These are phyloP conservation scores for Penicillium oxalicum DNA, from an alignment of 2,329 filamentous ascomycete genomes.

Conservation along the genomic window DNA sequence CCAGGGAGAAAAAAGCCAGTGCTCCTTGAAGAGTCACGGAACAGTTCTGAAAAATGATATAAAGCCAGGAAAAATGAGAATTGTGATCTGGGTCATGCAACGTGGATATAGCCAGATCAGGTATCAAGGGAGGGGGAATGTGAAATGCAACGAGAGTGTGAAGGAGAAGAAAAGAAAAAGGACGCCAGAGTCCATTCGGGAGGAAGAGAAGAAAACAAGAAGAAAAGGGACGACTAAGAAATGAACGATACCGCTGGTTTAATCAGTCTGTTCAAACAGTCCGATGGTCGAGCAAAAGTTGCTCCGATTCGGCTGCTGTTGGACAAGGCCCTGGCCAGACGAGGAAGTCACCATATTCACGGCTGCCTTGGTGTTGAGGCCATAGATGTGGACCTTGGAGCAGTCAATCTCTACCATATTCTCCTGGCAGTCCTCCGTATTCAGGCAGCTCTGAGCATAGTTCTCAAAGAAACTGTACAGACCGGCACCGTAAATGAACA, in stretches of 20 bases:
- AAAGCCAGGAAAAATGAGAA: too few relatives aligned
- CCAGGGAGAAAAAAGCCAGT: background rate
- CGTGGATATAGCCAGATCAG: too few relatives aligned
- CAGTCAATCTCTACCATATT: slow-evolving; percentile 71
- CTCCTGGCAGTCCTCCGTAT: slow-evolving; percentile 64
- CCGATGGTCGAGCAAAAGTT: slow-evolving; percentile 43
- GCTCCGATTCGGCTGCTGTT: slow-evolving; percentile 36
- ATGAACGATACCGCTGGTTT: slow-evolving; percentile 1
- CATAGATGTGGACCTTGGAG: slow-evolving; percentile 59
- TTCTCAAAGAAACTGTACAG: slow-evolving; percentile 81
- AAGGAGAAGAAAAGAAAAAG: background rate
- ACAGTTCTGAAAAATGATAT: background rate
- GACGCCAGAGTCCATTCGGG: too few relatives aligned
- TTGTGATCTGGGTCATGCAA: too few relatives aligned
- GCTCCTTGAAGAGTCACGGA: background rate
- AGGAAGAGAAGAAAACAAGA: too few relatives aligned
- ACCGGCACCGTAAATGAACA: slow-evolving; percentile 67
- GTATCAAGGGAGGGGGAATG: background rate
- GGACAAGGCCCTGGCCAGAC: slow-evolving; percentile 31
- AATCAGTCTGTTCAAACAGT: slow-evolving; percentile 34
- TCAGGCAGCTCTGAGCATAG: slow-evolving; percentile 66
- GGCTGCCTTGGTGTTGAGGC: slow-evolving; percentile 67
- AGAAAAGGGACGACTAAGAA: background rate
- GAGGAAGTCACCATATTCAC: slow-evolving; percentile 62
- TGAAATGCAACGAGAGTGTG: background rate